Evolutionary conservation across 2,329 filamentous ascomycete species (phyloP).

Genomic region (Sarocladium strictum): DNA sequence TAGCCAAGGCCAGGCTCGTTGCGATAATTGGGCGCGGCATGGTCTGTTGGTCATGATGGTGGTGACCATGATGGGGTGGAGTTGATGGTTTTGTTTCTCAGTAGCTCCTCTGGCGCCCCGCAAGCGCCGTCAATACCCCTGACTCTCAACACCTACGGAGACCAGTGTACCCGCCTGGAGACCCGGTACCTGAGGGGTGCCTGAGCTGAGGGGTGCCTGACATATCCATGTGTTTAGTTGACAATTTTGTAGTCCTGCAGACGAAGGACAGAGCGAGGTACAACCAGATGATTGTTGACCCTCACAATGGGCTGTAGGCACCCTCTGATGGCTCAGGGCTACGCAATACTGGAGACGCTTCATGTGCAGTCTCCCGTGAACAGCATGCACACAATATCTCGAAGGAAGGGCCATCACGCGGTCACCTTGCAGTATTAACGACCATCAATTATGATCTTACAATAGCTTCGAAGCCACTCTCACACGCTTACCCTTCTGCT

Average conservation of each 20-base stretch:
- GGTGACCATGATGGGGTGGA: neutral
- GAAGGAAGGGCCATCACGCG: neutral
- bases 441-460: neutral
- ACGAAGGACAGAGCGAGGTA: no score
- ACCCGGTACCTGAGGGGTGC: neutral
- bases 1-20: neutral
- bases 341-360: no score
- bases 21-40: neutral
- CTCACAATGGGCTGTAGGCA: no score
- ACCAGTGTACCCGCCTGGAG: neutral
- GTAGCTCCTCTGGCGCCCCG: neutral
- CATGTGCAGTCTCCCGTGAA: no score
- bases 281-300: no score
- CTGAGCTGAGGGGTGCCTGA: no score
- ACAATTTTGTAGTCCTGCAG: no score
- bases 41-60: neutral
- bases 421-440: neutral
- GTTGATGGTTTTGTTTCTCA: neutral
- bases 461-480: slow-evolving; percentile 1
- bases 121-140: neutral
- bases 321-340: no score
- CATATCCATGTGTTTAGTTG: no score
- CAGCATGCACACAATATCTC: no score
- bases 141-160: neutral
- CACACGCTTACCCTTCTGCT: neutral